Conservation (phyloP, 2,329 filamentous ascomycete species). For the Tolypocladium paradoxum region DNA sequence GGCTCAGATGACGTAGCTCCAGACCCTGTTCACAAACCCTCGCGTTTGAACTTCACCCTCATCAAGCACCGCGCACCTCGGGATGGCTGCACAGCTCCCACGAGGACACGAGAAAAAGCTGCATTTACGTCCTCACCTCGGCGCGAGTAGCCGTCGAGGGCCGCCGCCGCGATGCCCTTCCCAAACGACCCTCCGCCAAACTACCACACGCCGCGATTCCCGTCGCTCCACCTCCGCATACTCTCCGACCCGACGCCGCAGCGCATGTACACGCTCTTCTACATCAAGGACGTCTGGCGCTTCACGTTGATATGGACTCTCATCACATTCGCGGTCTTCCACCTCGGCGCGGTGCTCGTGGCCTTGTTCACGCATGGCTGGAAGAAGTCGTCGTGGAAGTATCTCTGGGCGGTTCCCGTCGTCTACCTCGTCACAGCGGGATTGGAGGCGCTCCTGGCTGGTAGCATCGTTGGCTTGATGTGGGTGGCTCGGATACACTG, state of each 20-base stretch:
- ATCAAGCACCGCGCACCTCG: not conserved
- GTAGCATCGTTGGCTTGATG: conserved; percentile 73
- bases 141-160: not conserved
- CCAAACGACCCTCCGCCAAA: conserved; percentile 24
- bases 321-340: conserved; percentile 65
- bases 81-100: not conserved
- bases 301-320: conserved; percentile 84
- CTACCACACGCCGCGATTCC: conserved; percentile 64
- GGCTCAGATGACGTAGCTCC: conserved; percentile 10
- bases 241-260: conserved; percentile 33
- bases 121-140: not conserved
- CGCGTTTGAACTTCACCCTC: not conserved
- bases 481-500: conserved; percentile 19
- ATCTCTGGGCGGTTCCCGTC: conserved; percentile 61
- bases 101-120: not conserved
- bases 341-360: conserved; percentile 60
- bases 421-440: conserved; percentile 62
- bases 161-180: conserved; percentile 1
- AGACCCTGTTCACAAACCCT: not conserved
- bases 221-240: conserved; percentile 67
- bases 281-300: conserved; percentile 68
- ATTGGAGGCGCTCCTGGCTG: conserved; percentile 66
- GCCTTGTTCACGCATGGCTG: conserved; percentile 61
- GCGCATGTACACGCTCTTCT: conserved; percentile 52
- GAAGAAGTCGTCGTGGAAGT: conserved; percentile 45